Evolutionary conservation across 2,329 filamentous ascomycete genomes (phyloP).

Genomic region (Arthrobotrys megalospora): DNA sequence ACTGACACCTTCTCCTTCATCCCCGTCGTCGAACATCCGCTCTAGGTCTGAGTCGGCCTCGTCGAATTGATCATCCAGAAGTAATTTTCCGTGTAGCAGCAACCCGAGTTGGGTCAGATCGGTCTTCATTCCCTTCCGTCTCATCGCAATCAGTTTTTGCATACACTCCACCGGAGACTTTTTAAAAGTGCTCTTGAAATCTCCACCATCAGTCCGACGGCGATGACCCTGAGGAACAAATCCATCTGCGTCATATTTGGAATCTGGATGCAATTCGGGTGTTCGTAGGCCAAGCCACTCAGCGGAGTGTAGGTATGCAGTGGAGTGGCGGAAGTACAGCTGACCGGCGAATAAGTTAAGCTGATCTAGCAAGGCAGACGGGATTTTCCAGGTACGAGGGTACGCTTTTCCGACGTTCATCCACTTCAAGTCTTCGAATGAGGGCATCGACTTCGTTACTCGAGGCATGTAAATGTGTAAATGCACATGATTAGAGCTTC

Average conservation of each 20-base stretch:
- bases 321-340: slow-evolving; percentile 73
- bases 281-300: slow-evolving; percentile 71
- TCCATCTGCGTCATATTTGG: slow-evolving; percentile 56
- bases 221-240: slow-evolving; percentile 57
- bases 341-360: slow-evolving; percentile 79
- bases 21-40: slow-evolving; percentile 31
- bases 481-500: slow-evolving; percentile 65
- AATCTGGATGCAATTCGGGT: slow-evolving; percentile 19
- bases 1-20: slow-evolving; percentile 11
- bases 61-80: slow-evolving; percentile 61
- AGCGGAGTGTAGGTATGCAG: slow-evolving; percentile 73
- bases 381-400: slow-evolving; percentile 56
- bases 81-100: slow-evolving; percentile 64
- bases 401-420: slow-evolving; percentile 47
- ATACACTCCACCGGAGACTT: slow-evolving; percentile 69
- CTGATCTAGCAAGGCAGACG: slow-evolving; percentile 67
- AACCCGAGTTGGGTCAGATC: slow-evolving; percentile 70
- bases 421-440: slow-evolving; percentile 69
- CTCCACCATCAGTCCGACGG: slow-evolving; percentile 27
- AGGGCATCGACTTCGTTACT: slow-evolving; percentile 66
- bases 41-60: slow-evolving; percentile 35
- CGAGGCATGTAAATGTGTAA: slow-evolving; percentile 73
- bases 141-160: slow-evolving; percentile 66
- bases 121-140: slow-evolving; percentile 67
- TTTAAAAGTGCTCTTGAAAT: slow-evolving; percentile 65